Evolutionary conservation across 176 grass and related monocot genomes (phyloP).

Genomic region (Musa beccarii): DNA sequence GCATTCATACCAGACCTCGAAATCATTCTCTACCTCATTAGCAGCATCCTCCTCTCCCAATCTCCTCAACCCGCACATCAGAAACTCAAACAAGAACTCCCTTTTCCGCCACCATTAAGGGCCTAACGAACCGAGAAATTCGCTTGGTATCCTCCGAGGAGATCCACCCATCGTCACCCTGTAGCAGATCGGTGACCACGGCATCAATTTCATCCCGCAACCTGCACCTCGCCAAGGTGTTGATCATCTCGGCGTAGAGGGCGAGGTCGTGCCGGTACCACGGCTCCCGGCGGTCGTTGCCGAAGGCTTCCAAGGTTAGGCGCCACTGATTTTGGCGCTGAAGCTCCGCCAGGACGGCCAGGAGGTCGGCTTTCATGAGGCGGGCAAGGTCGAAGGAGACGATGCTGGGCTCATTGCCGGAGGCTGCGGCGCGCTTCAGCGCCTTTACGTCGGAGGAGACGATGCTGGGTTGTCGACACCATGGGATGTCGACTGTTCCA

Average conservation of each 20-base stretch:
- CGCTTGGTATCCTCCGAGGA: slow-evolving; percentile 7
- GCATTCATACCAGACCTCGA: slow-evolving; percentile 42
- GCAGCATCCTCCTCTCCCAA: slow-evolving; percentile 51
- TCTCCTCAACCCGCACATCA: slow-evolving; percentile 48
- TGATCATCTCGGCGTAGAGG: slow-evolving; percentile 74
- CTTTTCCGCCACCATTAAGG: slow-evolving; percentile 45
- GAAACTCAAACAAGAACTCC: slow-evolving; percentile 65
- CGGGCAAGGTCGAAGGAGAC: slow-evolving; percentile 39
- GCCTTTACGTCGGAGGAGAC: slow-evolving; percentile 76
- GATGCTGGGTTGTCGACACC: too few species aligned
- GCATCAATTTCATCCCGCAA: slow-evolving; percentile 34
- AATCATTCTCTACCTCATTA: slow-evolving; percentile 50
- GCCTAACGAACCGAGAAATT: slow-evolving; percentile 56
- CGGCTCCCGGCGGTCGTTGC: slow-evolving; percentile 49
- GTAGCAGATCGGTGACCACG: slow-evolving; percentile 61
- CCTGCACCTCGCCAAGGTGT: slow-evolving; percentile 31
- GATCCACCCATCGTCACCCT: slow-evolving; percentile 45
- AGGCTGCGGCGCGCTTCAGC: slow-evolving; percentile 54
- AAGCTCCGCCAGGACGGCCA: slow-evolving; percentile 69
- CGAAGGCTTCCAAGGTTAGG: slow-evolving; percentile 57
- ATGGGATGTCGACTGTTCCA: neutral
- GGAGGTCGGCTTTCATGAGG: slow-evolving; percentile 62
- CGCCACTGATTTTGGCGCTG: slow-evolving; percentile 70
- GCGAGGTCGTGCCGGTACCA: slow-evolving; percentile 53
- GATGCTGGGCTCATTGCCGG: slow-evolving; percentile 23